phyloP scores from a whole-genome alignment of 1,139 yeast genomes.

The Pichia sp. region DNA sequence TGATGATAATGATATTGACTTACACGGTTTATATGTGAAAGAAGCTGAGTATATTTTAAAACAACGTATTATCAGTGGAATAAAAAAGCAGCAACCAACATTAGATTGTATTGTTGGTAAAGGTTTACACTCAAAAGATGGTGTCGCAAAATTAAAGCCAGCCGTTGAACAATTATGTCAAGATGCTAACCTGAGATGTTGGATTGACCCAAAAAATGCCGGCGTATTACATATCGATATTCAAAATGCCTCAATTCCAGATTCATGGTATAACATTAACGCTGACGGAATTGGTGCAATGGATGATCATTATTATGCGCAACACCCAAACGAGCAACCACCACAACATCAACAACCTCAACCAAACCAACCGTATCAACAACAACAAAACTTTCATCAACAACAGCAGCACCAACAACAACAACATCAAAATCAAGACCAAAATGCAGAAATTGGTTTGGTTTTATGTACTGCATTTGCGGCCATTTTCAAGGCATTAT shows the following conservation, averaged over 20 bases:
- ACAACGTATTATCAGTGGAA: slow-evolving; percentile 63
- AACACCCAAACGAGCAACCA: slow-evolving; percentile 13
- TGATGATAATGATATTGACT: slow-evolving; percentile 77
- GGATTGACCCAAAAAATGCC: slow-evolving; percentile 61
- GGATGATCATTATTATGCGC: slow-evolving; percentile 24
- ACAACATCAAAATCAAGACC: slow-evolving; percentile 15
- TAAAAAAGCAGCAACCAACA: slow-evolving; percentile 50
- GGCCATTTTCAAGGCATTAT: neutral
- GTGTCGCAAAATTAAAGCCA: slow-evolving; percentile 83
- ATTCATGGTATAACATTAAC: slow-evolving; percentile 37
- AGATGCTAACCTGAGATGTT: slow-evolving; percentile 54
- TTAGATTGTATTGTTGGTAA: slow-evolving; percentile 84
- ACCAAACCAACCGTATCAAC: slow-evolving; percentile 31
- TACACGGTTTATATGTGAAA: slow-evolving; percentile 85
- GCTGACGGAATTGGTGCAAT: slow-evolving; percentile 30
- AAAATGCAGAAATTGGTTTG: slow-evolving; percentile 1
- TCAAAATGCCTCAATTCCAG: slow-evolving; percentile 44
- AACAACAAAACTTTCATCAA: slow-evolving; percentile 34
- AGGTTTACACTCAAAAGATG: slow-evolving; percentile 77
- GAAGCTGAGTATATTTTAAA: slow-evolving; percentile 80
- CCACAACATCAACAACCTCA: slow-evolving; percentile 14
- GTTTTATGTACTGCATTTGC: neutral
- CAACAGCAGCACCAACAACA: slow-evolving; percentile 24
- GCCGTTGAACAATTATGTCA: slow-evolving; percentile 76
- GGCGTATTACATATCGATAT: slow-evolving; percentile 78